Conservation (phyloP, 2,329 filamentous ascomycete genomes). For the Neopestalotiopsis clavispora region DNA sequence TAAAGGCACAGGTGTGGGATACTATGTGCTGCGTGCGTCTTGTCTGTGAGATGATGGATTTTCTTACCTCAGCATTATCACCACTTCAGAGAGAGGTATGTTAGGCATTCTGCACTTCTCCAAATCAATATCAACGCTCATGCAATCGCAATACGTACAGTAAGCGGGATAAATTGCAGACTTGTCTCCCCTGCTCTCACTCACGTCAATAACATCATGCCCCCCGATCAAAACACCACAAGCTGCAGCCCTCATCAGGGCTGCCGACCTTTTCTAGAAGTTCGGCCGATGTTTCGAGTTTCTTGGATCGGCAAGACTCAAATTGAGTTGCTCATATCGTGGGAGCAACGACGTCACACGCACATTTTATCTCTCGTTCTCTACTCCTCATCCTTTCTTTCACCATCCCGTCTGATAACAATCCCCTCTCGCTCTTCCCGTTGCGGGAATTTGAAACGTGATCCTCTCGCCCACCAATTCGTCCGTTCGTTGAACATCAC, state of each 20-base stretch:
- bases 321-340: background rate
- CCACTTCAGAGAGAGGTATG: background rate
- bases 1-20: background rate
- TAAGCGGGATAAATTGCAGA: background rate
- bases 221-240: background rate
- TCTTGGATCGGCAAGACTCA: background rate
- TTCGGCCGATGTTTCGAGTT: slow-evolving; percentile 1
- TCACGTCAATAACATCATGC: background rate
- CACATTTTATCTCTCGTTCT: background rate
- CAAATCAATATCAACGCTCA: background rate
- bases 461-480: background rate
- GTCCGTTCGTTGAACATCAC: slow-evolving; percentile 11
- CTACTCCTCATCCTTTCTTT: background rate
- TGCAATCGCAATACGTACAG: background rate
- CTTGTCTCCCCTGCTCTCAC: background rate
- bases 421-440: background rate
- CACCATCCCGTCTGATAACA: too few relatives aligned
- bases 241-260: background rate
- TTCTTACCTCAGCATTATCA: background rate
- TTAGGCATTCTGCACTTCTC: too few relatives aligned
- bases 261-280: background rate
- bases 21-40: too few relatives aligned
- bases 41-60: background rate
- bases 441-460: slow-evolving; percentile 11
- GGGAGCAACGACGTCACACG: slow-evolving; percentile 8